A percentile compares a stretch with the other conserved stretches of the same genome.
Evolutionary conservation across 2,329 filamentous ascomycete species (phyloP).

Genomic region (Trichoderma simmonsii): DNA sequence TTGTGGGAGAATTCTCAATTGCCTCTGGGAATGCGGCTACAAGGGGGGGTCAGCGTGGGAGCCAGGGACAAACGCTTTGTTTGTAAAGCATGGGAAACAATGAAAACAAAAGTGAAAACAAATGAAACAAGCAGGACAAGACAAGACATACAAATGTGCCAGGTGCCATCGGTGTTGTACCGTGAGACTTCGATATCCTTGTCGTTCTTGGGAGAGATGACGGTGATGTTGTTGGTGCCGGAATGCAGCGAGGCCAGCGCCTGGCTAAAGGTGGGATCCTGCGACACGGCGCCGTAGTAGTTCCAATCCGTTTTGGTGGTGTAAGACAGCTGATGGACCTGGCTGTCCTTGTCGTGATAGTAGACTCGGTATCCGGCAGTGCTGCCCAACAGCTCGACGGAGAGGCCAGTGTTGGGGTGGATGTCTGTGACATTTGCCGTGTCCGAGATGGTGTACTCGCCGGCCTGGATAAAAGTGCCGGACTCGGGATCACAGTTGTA

Average conservation of each 20-base stretch:
- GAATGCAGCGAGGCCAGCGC: not conserved
- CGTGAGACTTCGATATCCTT: constrained; percentile 7
- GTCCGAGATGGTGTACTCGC: not conserved
- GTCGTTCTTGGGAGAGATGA: not conserved
- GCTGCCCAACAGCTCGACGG: constrained; percentile 12
- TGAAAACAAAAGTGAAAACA: not conserved
- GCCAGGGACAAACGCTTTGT: not conserved
- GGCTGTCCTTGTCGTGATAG: not conserved
- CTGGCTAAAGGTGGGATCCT: not conserved
- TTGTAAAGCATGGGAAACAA: not conserved
- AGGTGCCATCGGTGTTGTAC: not conserved
- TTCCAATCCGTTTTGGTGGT: not conserved
- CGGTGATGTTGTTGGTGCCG: not conserved
- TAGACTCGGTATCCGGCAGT: constrained; percentile 5
- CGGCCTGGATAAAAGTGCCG: not conserved
- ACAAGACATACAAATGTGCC: not conserved
- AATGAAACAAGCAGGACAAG: not conserved
- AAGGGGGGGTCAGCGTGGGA: not conserved
- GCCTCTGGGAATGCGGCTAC: not conserved
- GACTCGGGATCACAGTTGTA: constrained; percentile 3
- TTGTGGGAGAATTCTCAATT: not conserved
- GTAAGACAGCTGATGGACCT: not conserved
- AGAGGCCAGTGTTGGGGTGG: not conserved
- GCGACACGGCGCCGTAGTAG: constrained; percentile 4
- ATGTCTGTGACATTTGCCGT: not conserved